Base-by-base conservation (phyloP, 2,329 filamentous ascomycete species). In the Alternaria angustiovoidea region DNA sequence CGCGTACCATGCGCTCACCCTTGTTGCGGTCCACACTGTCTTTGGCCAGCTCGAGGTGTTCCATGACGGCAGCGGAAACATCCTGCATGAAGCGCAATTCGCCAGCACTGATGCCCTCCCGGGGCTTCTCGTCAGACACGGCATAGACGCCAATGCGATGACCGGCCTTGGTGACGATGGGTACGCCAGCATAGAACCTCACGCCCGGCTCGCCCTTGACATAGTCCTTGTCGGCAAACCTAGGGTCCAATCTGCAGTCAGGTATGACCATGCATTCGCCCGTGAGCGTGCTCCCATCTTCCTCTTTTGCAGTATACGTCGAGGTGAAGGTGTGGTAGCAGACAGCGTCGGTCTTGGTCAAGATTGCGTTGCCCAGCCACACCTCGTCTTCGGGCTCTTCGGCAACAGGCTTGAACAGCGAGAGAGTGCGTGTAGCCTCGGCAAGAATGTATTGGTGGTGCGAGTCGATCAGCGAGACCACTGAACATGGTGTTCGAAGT, bases 401-500 rank as follows among this genome's bases (percentile, higher is more conserved):
- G 8, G 63, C 66, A 44, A 65, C 63, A 12, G 72, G 63, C 11
- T 66, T 64, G 59, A 72, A 70, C 20, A 79, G 70, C 12, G 76
- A 77, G 26, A 76, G 65, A 4, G 73, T 76, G 43, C 68, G 69
- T 14, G 77, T 79, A 30, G 77, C 77, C 63, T 80, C 78, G 41
- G 75, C 76, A 42, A 80, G 72, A 44, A 80, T 76, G 63, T 78
- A 79, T 54, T 78, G 75, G 44, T 69, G 69, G 24, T 64, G 68
- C n/a, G 70, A 70, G 58, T 79, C 76, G 57, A 80, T 75, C 18
- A 80, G 66, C 5, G 76, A 79, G 1, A 79, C 68, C 73, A 79
- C 24, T 26, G 24, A 26, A 26, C 24, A 26, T 26, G 24, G 24
- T 26, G 24, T 26, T 0, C 24, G 24, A 0, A 26, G 24, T 26